phyloP scores from a whole-genome alignment of 2,329 filamentous ascomycete genomes.

The Huntiella bhutanensis region DNA sequence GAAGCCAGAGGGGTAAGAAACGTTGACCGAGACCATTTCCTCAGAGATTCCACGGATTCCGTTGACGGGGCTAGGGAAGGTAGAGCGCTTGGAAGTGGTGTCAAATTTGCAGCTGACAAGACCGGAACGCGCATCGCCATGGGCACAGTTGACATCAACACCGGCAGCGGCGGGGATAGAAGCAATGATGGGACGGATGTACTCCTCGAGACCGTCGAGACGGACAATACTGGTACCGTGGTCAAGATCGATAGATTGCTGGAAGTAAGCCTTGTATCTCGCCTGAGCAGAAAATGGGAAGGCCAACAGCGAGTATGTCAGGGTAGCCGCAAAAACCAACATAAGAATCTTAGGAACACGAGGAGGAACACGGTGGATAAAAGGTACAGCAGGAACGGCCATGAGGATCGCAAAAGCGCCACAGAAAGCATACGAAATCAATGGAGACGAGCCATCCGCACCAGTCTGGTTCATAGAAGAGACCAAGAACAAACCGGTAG shows the following conservation, averaged over 20 bases:
- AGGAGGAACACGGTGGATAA: conserved; percentile 69
- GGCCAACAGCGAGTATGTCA: conserved; percentile 69
- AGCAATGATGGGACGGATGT: conserved; percentile 44
- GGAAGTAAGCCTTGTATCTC: conserved; percentile 73
- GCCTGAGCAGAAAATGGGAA: conserved; percentile 74
- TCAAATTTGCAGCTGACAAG: conserved; percentile 51
- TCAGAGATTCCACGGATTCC: conserved; percentile 26
- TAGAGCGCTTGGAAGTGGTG: conserved; percentile 21
- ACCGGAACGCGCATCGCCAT: conserved; percentile 25
- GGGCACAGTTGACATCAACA: conserved; percentile 35
- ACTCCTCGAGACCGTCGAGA: conserved; percentile 48
- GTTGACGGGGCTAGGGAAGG: conserved; percentile 17
- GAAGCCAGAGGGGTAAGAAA: conserved; percentile 21
- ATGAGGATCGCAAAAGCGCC: conserved; percentile 51
- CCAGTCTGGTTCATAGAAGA: conserved; percentile 62
- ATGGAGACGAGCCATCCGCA: conserved; percentile 56
- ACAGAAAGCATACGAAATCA: conserved; percentile 54
- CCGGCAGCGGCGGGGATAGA: conserved; percentile 53
- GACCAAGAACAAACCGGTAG: conserved; percentile 55
- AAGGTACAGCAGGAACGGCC: conserved; percentile 59
- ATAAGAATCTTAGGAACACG: conserved; percentile 66
- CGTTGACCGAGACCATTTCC: conserved; percentile 38
- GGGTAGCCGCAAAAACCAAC: conserved; percentile 50
- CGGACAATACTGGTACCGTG: conserved; percentile 50
- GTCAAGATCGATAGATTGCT: conserved; percentile 63